Evolutionary conservation across 768 basidiomycete species (phyloP), one percentile per base, ranked within the genome.

Genomic region (Suillus bovinus): DNA sequence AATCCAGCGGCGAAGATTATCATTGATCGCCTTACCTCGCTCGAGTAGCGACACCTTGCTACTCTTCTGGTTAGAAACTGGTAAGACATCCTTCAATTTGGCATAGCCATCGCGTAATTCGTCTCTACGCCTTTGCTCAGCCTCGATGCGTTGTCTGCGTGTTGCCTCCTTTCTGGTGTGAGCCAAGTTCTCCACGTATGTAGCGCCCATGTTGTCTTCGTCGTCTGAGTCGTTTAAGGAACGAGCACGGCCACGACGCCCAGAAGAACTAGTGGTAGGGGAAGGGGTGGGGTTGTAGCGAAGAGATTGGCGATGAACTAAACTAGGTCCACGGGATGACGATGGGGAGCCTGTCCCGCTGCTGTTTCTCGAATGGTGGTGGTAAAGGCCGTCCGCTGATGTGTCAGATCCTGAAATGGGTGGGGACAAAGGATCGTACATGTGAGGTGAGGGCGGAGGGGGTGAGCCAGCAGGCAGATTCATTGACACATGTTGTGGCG

Each of bases 31-130:
- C 83, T 63, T 70, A 93, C 93, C 91, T 84, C 94, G 83, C 77
- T 95, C 94, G 61, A 96, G 80, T 61, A 95, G 77, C 29, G 90
- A 92, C 20, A 94, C 91, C 73, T 96, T 96, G 79, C 91, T 93
- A 74, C 89, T 88, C 79, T 94, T 93, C 81, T 94, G 92, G 76
- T 93, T 94, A 14, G 90, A 91, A 59, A 89, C 83, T 3, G 94
- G 94, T 8, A 96, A 80, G 29, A 91, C 90, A 64, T 94, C 92
- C 77, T 93, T 93, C 75, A 96, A 80, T 71, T 89, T 88, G 39
- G 89, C 88, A 76, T 95, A 96, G 31, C 92, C 93, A 70, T 96
- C 93, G 64, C 94, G 84, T 64, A 95, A 82, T 76, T 95, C 94
- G 75, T 94, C 93, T 66, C 94, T 83, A 62, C 94, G 82, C 50